Evolutionary conservation across 805 yeast genomes (phyloP).

Genomic region (Candida khao-thaluensis): DNA sequence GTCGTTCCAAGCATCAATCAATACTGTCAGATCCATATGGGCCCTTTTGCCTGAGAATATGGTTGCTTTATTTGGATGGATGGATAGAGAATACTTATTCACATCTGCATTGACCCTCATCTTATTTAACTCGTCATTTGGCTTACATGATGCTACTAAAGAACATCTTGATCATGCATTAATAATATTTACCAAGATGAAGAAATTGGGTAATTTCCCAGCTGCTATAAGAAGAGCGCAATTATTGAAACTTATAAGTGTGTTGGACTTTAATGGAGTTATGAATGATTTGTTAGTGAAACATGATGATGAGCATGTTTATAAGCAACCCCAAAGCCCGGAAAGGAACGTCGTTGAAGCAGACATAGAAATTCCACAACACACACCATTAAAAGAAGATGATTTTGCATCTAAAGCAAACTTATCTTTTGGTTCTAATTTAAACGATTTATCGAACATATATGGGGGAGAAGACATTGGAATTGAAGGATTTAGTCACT

Average conservation of each 20-base stretch:
- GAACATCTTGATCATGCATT: constrained; percentile 74
- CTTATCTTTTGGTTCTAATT: constrained; percentile 17
- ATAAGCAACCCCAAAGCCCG: background rate
- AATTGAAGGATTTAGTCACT: constrained; percentile 42
- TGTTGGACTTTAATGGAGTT: constrained; percentile 66
- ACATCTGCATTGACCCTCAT: constrained; percentile 74
- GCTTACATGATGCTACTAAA: constrained; percentile 73
- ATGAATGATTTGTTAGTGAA: constrained; percentile 56
- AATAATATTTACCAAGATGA: constrained; percentile 68
- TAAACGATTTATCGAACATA: constrained; percentile 25
- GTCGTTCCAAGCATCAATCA: constrained; percentile 77
- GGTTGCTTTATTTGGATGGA: constrained; percentile 85
- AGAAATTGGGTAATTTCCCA: constrained; percentile 75
- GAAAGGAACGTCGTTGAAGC: background rate
- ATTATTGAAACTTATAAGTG: constrained; percentile 58
- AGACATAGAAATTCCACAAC: background rate
- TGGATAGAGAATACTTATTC: constrained; percentile 81
- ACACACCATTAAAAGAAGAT: background rate
- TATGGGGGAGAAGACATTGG: constrained; percentile 39
- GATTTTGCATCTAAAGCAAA: constrained; percentile 10
- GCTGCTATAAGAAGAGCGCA: constrained; percentile 76
- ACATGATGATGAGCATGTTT: constrained; percentile 49
- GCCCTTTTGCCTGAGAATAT: constrained; percentile 70
- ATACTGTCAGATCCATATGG: constrained; percentile 73
- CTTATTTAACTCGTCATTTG: constrained; percentile 75